Evolutionary conservation across 2,329 filamentous ascomycete species (phyloP), one percentile per base, ranked within the genome.

Genomic region (Epichloe brachyelytri): DNA sequence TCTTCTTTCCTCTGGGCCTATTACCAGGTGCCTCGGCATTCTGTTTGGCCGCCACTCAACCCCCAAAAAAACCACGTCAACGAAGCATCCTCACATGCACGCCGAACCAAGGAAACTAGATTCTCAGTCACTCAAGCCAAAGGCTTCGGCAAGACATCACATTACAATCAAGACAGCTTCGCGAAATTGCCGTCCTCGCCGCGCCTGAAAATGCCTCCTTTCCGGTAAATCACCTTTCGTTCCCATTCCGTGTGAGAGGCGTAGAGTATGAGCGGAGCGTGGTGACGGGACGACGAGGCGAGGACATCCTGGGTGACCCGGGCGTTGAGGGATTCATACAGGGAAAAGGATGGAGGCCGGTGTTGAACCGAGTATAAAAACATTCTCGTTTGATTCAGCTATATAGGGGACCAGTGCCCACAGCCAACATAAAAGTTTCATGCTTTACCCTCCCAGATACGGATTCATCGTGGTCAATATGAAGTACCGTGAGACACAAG

Each of bases 231-330:
- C 30, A 26, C 6, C 53, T 72, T 4, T 68, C 66, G 0, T 83
- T 78, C 58, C 70, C 79, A 0, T 86, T 87, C 55, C 73, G 78
- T 53, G 79, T 86, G 1, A 66, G 69, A 7, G 83, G 82, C 0
- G 71, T 74, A 5, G 78, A 82, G 2, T 57, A 70, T 38, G 83
- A 87, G 65, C 70, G 74, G n/a, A 87, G 83, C 59, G 68, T 86
- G 2, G 71, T 87, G 3, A 87, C 83, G 2, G 81, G 80, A 1
- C 69, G 82, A 49, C 66, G 70, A 10, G 80, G 77, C 2, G 64
- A 61, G 4, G 80, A 86, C 22, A 73, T 86, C 3, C 68, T 87
- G 45, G 63, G 59, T 20, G 81, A 86, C 57, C 80, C 85, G 58
- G 74, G 74, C 0, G 77, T 86, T 2, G 61, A 68, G 19, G 72